Evolutionary conservation across 129 eudicot genomes (phyloP).

Genomic region (Solidago caesia): DNA sequence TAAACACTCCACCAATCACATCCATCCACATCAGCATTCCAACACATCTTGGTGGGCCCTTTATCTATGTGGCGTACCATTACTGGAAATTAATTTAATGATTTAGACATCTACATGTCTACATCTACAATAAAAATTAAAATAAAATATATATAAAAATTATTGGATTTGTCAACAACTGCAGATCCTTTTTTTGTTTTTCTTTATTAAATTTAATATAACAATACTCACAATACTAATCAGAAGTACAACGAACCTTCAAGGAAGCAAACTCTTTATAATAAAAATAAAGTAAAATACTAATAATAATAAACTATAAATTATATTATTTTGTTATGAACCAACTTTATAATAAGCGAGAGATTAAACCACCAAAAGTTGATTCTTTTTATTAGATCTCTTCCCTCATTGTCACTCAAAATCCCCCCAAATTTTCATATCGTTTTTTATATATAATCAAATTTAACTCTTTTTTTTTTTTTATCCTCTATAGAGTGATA

Average conservation of each 20-base stretch:
- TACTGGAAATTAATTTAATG: background rate
- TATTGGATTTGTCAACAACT: background rate
- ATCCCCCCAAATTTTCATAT: background rate
- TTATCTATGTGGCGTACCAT: slow-evolving; percentile 10
- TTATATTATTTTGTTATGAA: background rate
- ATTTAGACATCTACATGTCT: slow-evolving; percentile 13
- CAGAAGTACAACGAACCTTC: slow-evolving; percentile 30
- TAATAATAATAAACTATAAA: background rate
- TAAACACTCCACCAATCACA: background rate
- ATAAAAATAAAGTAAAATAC: too few species aligned
- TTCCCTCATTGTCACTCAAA: slow-evolving; percentile 32
- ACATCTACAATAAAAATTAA: background rate
- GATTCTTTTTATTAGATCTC: slow-evolving; percentile 19
- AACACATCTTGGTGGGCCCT: background rate
- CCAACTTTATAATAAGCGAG: background rate
- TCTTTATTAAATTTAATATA: too few species aligned
- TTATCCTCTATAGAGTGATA: slow-evolving; percentile 9
- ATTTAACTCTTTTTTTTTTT: background rate
- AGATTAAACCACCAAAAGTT: background rate
- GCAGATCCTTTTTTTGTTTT: too few species aligned
- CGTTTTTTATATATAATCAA: background rate
- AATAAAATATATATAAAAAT: background rate
- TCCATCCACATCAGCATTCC: slow-evolving; percentile 14
- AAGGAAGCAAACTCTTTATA: slow-evolving; percentile 4
- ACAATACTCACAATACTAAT: background rate